Evolutionary conservation across 805 yeast species (phyloP).

Genomic region (Kregervanrija fluxuum): DNA sequence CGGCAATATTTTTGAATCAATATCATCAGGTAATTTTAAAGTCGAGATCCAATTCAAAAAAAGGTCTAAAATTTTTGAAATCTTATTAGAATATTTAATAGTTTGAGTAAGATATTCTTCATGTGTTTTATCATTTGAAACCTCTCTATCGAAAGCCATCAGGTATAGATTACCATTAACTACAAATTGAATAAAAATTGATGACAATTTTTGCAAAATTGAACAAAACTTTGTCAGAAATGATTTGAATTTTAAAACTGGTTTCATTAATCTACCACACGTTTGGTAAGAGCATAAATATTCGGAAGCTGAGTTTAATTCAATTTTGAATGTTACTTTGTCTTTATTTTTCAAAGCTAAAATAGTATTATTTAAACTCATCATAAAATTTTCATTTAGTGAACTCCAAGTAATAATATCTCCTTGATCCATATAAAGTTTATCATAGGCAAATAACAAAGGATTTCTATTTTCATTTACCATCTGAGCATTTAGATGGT

Average conservation of each 20-base stretch:
- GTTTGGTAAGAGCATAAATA: slow-evolving; percentile 46
- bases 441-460: no score
- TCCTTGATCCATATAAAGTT: slow-evolving; percentile 32
- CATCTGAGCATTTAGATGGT: no score
- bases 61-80: not conserved
- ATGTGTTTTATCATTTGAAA: not conserved
- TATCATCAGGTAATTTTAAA: not conserved
- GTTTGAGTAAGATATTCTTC: not conserved
- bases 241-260: slow-evolving; percentile 42
- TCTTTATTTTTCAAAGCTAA: slow-evolving; percentile 46
- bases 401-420: slow-evolving; percentile 60
- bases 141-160: slow-evolving; percentile 12
- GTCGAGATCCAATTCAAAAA: not conserved
- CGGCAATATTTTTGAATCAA: slow-evolving; percentile 35
- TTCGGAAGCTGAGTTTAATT: slow-evolving; percentile 47
- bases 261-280: slow-evolving; percentile 46
- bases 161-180: slow-evolving; percentile 60
- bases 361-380: slow-evolving; percentile 39
- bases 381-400: slow-evolving; percentile 39
- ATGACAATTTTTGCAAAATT: slow-evolving; percentile 44
- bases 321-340: slow-evolving; percentile 44
- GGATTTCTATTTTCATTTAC: no score
- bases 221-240: slow-evolving; percentile 38
- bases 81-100: not conserved
- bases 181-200: slow-evolving; percentile 53